phyloP scores from a whole-genome alignment of 129 eudicot species.

The Rutidosis leptorrhynchoides region DNA sequence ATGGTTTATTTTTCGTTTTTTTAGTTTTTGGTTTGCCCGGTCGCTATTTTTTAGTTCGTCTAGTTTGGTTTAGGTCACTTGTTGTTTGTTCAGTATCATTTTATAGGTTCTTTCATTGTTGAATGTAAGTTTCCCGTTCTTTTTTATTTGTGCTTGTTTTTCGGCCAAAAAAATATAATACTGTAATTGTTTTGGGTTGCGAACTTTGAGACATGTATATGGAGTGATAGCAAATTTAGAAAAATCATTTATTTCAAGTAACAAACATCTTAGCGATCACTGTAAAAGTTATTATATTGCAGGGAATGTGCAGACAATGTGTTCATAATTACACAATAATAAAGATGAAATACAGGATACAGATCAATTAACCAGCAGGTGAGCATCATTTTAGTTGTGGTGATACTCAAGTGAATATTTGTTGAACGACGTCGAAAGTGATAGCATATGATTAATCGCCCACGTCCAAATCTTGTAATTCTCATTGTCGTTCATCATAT shows the following conservation, averaged over 20 bases:
- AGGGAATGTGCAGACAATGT: slow-evolving; percentile 20
- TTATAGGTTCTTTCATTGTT: too few species aligned
- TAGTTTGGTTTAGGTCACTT: too few species aligned
- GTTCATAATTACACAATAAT: slow-evolving; percentile 28
- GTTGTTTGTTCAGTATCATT: too few species aligned
- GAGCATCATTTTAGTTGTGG: slow-evolving; percentile 25
- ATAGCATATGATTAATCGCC: slow-evolving; percentile 66
- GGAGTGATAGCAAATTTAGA: not conserved
- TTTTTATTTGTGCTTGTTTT: too few species aligned
- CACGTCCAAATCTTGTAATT: slow-evolving; percentile 71
- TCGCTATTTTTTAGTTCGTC: too few species aligned
- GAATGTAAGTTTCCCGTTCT: too few species aligned
- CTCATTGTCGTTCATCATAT: slow-evolving; percentile 68
- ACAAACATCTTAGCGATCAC: slow-evolving; percentile 5
- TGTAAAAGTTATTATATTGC: not conserved
- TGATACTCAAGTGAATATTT: slow-evolving; percentile 54
- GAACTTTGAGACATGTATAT: not conserved
- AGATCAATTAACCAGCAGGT: slow-evolving; percentile 12
- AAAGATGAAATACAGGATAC: slow-evolving; percentile 18
- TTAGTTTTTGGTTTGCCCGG: too few species aligned
- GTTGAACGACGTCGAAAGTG: slow-evolving; percentile 49
- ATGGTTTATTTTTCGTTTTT: too few species aligned
- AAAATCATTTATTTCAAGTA: slow-evolving; percentile 8
- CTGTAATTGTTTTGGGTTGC: too few species aligned
- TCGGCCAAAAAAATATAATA: too few species aligned